These are phyloP conservation scores for Centella asiatica DNA, from an alignment of 129 eudicot species.

Conservation along the genomic window DNA sequence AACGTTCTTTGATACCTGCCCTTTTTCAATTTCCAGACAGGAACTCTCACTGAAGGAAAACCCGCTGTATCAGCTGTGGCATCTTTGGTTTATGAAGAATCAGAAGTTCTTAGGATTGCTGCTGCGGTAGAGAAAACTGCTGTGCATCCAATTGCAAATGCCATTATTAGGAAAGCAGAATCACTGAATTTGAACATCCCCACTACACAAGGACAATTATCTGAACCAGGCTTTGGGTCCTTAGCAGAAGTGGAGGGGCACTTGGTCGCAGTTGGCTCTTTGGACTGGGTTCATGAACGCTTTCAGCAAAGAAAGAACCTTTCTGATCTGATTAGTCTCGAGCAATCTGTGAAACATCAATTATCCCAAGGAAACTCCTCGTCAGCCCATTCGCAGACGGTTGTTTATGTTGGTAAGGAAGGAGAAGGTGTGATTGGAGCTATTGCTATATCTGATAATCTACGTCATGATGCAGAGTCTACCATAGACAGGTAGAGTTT, in stretches of 20 bases:
- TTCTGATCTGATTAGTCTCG: constrained; percentile 44
- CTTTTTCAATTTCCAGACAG: constrained; percentile 52
- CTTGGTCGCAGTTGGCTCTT: constrained; percentile 78
- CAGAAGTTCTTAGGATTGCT: constrained; percentile 70
- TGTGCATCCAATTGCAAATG: constrained; percentile 89
- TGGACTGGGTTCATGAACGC: constrained; percentile 83
- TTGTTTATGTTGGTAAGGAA: constrained; percentile 84
- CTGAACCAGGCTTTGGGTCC: constrained; percentile 90
- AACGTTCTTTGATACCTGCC: constrained; percentile 13
- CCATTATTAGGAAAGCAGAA: constrained; percentile 74
- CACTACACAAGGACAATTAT: constrained; percentile 59
- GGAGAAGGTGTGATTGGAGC: constrained; percentile 91
- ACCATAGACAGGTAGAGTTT: constrained; percentile 61
- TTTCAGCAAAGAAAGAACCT: constrained; percentile 42
- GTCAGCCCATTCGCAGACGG: constrained; percentile 59
- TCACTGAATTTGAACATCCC: constrained; percentile 57
- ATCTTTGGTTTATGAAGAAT: constrained; percentile 41
- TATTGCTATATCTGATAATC: constrained; percentile 80
- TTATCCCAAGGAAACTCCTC: constrained; percentile 43
- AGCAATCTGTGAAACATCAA: constrained; percentile 52
- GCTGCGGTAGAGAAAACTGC: constrained; percentile 98
- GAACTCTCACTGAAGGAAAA: constrained; percentile 92
- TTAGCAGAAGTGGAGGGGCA: constrained; percentile 90
- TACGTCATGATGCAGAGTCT: constrained; percentile 76
- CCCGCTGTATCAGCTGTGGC: constrained; percentile 76